phyloP scores from a whole-genome alignment of 768 basidiomycete genomes.

The Agaricus sinodeliciosus region DNA sequence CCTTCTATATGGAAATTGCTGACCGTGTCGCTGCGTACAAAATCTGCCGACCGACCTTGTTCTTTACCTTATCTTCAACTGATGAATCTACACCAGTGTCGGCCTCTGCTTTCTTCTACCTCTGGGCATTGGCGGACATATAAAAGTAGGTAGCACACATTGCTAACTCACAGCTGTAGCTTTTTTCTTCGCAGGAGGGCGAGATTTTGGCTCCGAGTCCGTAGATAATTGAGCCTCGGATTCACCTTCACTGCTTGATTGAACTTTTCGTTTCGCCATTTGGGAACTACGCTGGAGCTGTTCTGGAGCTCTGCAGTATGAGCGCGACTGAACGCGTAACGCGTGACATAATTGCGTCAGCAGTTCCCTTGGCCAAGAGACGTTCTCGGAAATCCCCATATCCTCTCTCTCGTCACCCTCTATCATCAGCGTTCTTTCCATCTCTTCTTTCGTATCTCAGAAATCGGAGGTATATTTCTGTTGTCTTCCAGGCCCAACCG shows the following conservation, averaged over 20 bases:
- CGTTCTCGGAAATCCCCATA: constrained; percentile 4
- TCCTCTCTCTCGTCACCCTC: constrained; percentile 8
- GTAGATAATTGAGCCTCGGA: background rate
- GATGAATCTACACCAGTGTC: background rate
- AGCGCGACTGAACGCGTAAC: constrained; percentile 14
- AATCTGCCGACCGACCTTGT: background rate
- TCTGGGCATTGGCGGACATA: background rate
- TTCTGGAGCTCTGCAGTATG: background rate
- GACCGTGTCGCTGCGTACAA: background rate
- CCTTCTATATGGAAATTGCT: background rate
- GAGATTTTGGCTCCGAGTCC: background rate
- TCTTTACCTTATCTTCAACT: background rate
- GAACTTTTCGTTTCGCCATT: constrained; percentile 24
- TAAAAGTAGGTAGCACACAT: background rate
- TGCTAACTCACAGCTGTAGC: constrained; percentile 1
- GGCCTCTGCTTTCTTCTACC: background rate
- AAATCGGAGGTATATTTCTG: constrained; percentile 1
- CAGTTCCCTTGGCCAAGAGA: constrained; percentile 16
- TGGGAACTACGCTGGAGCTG: background rate
- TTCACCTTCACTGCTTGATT: constrained; percentile 14
- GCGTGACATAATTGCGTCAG: constrained; percentile 24
- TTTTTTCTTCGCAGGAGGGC: constrained; percentile 14
- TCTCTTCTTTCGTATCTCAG: background rate
- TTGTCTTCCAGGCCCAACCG: constrained; percentile 30
- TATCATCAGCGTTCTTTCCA: background rate